Evolutionary conservation across 441 rosid genomes (phyloP).

Genomic region (Adansonia rubrostipa): DNA sequence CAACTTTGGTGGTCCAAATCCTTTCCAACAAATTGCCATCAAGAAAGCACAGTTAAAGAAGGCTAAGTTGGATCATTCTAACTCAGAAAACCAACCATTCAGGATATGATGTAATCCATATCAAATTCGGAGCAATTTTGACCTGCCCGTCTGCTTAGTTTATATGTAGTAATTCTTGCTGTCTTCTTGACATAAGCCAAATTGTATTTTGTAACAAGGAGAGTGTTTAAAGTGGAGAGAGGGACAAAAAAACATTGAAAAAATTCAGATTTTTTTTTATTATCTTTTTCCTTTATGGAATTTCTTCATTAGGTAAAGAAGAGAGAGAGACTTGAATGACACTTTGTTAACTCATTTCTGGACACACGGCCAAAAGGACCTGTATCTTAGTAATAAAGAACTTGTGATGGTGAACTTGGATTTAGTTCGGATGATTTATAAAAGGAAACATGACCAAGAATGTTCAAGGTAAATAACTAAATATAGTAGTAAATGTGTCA

Average conservation of each 20-base stretch:
- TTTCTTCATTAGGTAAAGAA: neutral
- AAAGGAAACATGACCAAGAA: too few relatives aligned
- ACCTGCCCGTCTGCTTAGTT: conserved; percentile 16
- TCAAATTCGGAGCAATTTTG: conserved; percentile 24
- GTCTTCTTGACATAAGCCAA: neutral
- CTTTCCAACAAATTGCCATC: conserved; percentile 68
- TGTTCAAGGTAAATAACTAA: too few relatives aligned
- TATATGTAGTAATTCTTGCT: conserved; percentile 7
- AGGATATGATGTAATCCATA: conserved; percentile 59
- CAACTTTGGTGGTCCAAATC: conserved; percentile 62
- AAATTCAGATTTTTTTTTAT: neutral
- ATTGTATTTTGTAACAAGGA: conserved; percentile 9
- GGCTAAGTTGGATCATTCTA: conserved; percentile 47
- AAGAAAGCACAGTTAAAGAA: conserved; percentile 49
- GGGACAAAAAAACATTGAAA: neutral
- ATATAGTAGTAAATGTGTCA: too few relatives aligned
- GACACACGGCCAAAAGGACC: neutral
- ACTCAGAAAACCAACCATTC: conserved; percentile 59
- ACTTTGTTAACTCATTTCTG: neutral
- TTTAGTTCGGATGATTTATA: neutral
- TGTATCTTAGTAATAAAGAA: conserved; percentile 2
- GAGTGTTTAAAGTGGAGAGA: conserved; percentile 2
- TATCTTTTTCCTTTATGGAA: neutral
- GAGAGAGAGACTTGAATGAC: neutral
- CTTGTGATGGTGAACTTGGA: neutral